phyloP scores from a whole-genome alignment of 805 yeast genomes.

The Hermanozyma aechmeae region DNA sequence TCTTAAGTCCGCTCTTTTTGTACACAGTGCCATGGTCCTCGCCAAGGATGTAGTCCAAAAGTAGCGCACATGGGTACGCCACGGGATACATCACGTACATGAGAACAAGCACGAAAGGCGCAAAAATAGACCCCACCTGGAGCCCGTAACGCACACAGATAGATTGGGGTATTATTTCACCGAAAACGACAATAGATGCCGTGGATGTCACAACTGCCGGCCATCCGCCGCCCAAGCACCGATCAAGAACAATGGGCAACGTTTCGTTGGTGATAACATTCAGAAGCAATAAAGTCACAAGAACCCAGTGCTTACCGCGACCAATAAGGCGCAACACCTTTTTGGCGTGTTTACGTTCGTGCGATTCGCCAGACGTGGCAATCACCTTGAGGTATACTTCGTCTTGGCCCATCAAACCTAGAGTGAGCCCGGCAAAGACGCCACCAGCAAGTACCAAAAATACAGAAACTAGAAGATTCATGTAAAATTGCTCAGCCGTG shows the following conservation, averaged over 20 bases:
- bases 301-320: conserved; percentile 91
- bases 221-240: conserved; percentile 95
- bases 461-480: conserved; percentile 45
- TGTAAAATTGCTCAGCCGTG: conserved; percentile 33
- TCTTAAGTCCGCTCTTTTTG: conserved; percentile 86
- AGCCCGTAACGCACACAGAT: conserved; percentile 89
- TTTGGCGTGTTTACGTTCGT: conserved; percentile 59
- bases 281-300: conserved; percentile 75
- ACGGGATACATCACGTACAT: conserved; percentile 90
- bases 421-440: conserved; percentile 88
- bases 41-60: conserved; percentile 77
- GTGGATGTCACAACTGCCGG: conserved; percentile 95
- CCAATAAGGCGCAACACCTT: conserved; percentile 66
- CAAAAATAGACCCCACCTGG: conserved; percentile 79
- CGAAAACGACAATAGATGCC: conserved; percentile 84
- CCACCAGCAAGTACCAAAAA: conserved; percentile 70
- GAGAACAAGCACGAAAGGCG: conserved; percentile 76
- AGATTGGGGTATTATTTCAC: conserved; percentile 94
- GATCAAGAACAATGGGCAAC: conserved; percentile 85
- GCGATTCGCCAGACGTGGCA: conserved; percentile 70
- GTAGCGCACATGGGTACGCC: conserved; percentile 80
- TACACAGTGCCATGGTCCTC: conserved; percentile 95
- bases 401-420: conserved; percentile 97
- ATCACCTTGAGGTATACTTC: conserved; percentile 90
- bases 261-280: conserved; percentile 94